A percentile compares a stretch with the other conserved stretches of the same genome.
phyloP scores from a whole-genome alignment of 441 rosid genomes.

The Pelargonium fulgidum region DNA sequence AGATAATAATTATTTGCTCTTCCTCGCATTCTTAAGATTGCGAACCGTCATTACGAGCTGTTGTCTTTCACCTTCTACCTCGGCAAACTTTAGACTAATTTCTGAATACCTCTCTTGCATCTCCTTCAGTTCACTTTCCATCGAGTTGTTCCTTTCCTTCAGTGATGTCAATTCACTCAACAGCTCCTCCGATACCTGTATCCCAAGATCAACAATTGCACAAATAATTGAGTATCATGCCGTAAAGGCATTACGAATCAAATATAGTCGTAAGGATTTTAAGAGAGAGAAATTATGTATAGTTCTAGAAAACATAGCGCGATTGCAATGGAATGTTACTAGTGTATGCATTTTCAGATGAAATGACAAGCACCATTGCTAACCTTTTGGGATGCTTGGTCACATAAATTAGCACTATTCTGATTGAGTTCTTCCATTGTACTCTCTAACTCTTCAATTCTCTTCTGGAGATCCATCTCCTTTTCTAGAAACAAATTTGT shows the following conservation, averaged over 20 bases:
- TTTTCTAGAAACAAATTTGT: slow-evolving; percentile 42
- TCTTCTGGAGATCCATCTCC: slow-evolving; percentile 47
- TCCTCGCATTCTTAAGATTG: neutral
- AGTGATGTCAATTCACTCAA: neutral
- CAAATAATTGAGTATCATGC: neutral
- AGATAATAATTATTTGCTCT: neutral
- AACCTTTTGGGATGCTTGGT: neutral
- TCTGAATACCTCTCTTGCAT: slow-evolving; percentile 7
- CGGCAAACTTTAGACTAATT: slow-evolving; percentile 2
- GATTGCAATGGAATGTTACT: neutral
- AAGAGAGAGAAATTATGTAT: no score
- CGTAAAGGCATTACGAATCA: neutral
- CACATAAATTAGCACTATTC: slow-evolving; percentile 5
- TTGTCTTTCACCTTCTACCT: slow-evolving; percentile 7
- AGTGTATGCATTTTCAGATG: neutral
- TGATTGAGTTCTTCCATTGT: slow-evolving; percentile 43
- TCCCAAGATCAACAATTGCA: neutral
- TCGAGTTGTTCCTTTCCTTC: neutral
- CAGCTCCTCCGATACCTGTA: neutral
- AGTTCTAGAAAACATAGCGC: neutral
- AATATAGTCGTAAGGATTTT: neutral
- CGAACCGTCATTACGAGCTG: slow-evolving; percentile 1
- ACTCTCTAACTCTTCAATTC: slow-evolving; percentile 52
- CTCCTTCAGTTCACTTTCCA: slow-evolving; percentile 6
- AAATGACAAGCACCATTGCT: neutral